Conservation (phyloP, 495 filamentous ascomycete species). For the Usnea hakonensis region DNA sequence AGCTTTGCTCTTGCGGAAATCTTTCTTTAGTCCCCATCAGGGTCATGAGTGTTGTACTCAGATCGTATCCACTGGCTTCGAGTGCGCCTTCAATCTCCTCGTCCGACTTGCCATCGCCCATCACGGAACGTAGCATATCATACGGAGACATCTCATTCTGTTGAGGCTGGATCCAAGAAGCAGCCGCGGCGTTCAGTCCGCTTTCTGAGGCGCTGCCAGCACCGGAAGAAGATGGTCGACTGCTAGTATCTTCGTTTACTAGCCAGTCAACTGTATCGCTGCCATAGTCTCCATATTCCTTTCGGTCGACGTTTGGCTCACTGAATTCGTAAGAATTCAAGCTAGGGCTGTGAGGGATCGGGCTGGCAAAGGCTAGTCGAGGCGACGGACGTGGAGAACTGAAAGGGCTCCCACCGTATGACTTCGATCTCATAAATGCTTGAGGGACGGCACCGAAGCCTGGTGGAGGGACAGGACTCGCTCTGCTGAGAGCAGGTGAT, state of each 20-base stretch:
- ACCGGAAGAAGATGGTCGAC: slow-evolving; percentile 63
- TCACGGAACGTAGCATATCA: slow-evolving; percentile 92
- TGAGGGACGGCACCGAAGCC: slow-evolving; percentile 66
- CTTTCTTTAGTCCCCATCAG: slow-evolving; percentile 58
- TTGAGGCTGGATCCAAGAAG: slow-evolving; percentile 70
- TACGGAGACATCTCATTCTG: slow-evolving; percentile 92
- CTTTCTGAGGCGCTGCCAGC: slow-evolving; percentile 46
- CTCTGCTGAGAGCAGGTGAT: slow-evolving; percentile 66
- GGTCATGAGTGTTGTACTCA: slow-evolving; percentile 77
- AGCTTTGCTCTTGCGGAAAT: slow-evolving; percentile 22
- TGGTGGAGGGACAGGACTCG: slow-evolving; percentile 70
- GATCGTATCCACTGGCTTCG: slow-evolving; percentile 83
- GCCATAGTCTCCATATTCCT: slow-evolving; percentile 85
- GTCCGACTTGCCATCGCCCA: slow-evolving; percentile 80
- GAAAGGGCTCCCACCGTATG: slow-evolving; percentile 80
- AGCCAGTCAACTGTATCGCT: slow-evolving; percentile 91
- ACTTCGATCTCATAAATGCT: slow-evolving; percentile 62
- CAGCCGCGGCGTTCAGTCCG: slow-evolving; percentile 65
- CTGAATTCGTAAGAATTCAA: slow-evolving; percentile 91
- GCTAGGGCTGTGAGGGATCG: slow-evolving; percentile 94
- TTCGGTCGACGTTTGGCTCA: slow-evolving; percentile 63
- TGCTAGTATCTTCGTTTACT: slow-evolving; percentile 80
- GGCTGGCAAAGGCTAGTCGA: slow-evolving; percentile 79
- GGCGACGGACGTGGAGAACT: slow-evolving; percentile 91
- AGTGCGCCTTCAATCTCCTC: slow-evolving; percentile 89